Evolutionary conservation across 768 basidiomycete species (phyloP), one percentile per base, ranked within the genome.

Genomic region (Russula lepida): DNA sequence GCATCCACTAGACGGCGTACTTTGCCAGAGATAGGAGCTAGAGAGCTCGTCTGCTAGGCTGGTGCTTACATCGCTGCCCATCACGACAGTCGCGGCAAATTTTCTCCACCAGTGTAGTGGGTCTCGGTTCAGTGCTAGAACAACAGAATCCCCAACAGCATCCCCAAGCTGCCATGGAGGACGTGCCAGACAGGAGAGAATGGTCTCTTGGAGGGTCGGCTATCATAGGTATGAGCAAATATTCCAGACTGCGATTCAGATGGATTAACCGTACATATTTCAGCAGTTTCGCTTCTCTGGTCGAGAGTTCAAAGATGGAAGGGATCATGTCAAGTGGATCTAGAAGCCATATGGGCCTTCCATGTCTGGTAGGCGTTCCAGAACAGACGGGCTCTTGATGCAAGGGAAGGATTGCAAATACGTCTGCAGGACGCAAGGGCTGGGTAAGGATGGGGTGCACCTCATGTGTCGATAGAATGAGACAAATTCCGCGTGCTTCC

Each of bases 321-420:
- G 79, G 78, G 19, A 77, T 56, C 81, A 84, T 83, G 66, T 84
- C 82, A n/a, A 83, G 70, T 5, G 82, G 82, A 66, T 84, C 81
- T 11, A 82, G 70, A 21, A 83, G 75, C 32, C 77, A 79, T 37
- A 83, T 75, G 12, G 69, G 67, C 13, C 69, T 68, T 21, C 78
- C 80, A 63, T 78, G 73, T 55, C 71, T 73, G 47, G 71, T 71
- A 25, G 59, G 48, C 13, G 66, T 50, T 19, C 69, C 72, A 17
- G 72, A 72, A 56, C 80, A 73, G 2, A 80, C 73, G 3, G 82
- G 82, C 21, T 75, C 52, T 62, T 76, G 72, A 28, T 74, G 78
- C 27, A 84, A 69, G 5, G 80, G 79, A 19, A 82, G 72, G 35
- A 82, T 72, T 33, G 72, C 77, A 46, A 79, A 79, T 41, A 83